These are phyloP conservation scores for Ramaria sp. DNA, from an alignment of 768 basidiomycete genomes.

Conservation along the genomic window DNA sequence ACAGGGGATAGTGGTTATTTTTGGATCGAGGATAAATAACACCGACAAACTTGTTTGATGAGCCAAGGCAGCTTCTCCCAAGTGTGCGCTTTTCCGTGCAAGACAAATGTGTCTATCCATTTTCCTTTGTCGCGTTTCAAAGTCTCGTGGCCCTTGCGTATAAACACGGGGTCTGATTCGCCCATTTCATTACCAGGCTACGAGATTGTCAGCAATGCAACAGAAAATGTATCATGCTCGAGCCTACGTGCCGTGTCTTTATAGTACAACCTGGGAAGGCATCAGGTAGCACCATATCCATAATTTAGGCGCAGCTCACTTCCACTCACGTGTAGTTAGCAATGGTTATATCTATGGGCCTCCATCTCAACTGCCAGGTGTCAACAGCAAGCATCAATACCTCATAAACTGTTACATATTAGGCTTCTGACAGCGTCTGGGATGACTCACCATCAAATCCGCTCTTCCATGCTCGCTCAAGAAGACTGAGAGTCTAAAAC, in stretches of 20 bases:
- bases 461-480: too few relatives aligned
- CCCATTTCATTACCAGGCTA: slow-evolving; percentile 37
- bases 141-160: slow-evolving; percentile 33
- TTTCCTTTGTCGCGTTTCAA: slow-evolving; percentile 31
- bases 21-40: not conserved
- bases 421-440: too few relatives aligned
- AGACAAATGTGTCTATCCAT: slow-evolving; percentile 38
- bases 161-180: slow-evolving; percentile 39
- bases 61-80: slow-evolving; percentile 42
- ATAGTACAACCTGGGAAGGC: too few relatives aligned
- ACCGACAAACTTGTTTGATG: slow-evolving; percentile 26
- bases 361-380: slow-evolving; percentile 42
- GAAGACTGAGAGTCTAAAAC: too few relatives aligned
- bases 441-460: too few relatives aligned
- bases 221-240: too few relatives aligned
- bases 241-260: too few relatives aligned
- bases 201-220: not conserved
- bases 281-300: too few relatives aligned
- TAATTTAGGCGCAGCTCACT: too few relatives aligned
- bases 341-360: slow-evolving; percentile 38
- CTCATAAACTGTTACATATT: too few relatives aligned
- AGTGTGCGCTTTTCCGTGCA: too few relatives aligned
- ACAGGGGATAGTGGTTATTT: not conserved
- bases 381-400: too few relatives aligned
- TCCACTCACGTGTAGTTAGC: slow-evolving; percentile 32